phyloP scores from a whole-genome alignment of 805 yeast genomes.

The Wickerhamia fluorescens region DNA sequence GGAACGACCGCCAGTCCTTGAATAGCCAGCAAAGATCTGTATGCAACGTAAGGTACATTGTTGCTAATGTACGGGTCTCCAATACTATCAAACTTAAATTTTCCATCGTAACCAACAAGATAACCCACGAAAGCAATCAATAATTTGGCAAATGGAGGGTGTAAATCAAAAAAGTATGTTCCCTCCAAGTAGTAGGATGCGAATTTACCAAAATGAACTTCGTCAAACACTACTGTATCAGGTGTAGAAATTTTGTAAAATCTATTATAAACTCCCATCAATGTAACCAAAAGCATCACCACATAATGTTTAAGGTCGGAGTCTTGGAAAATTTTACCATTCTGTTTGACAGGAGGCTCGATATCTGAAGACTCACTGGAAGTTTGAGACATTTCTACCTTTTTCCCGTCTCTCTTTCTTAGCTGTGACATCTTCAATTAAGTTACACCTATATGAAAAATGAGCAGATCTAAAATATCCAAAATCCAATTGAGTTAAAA shows the following conservation, averaged over 20 bases:
- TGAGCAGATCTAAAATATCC: too few species aligned
- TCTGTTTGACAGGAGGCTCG: too few species aligned
- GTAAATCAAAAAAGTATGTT: conserved; percentile 91
- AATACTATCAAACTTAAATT: conserved; percentile 82
- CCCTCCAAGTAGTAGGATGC: conserved; percentile 82
- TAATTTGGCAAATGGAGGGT: conserved; percentile 96
- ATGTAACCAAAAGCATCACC: conserved; percentile 33
- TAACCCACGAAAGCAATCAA: conserved; percentile 87
- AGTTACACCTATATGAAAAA: too few species aligned
- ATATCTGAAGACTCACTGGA: too few species aligned
- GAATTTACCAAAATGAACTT: conserved; percentile 81
- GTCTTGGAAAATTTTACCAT: too few species aligned
- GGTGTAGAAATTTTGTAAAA: conserved; percentile 60
- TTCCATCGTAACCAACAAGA: conserved; percentile 85
- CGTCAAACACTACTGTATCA: conserved; percentile 75
- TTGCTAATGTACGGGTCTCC: conserved; percentile 76
- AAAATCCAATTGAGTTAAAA: too few species aligned
- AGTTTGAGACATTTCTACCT: too few species aligned
- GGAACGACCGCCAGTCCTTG: conserved; percentile 82
- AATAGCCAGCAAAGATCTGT: conserved; percentile 72
- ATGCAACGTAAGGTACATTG: conserved; percentile 80
- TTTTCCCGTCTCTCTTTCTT: conserved; percentile 22
- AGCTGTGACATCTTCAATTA: too few species aligned
- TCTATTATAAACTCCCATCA: conserved; percentile 44
- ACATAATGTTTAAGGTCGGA: conserved; percentile 24